Conservation (phyloP, 164 flowering plant species). For the Tinospora cordifolia region DNA sequence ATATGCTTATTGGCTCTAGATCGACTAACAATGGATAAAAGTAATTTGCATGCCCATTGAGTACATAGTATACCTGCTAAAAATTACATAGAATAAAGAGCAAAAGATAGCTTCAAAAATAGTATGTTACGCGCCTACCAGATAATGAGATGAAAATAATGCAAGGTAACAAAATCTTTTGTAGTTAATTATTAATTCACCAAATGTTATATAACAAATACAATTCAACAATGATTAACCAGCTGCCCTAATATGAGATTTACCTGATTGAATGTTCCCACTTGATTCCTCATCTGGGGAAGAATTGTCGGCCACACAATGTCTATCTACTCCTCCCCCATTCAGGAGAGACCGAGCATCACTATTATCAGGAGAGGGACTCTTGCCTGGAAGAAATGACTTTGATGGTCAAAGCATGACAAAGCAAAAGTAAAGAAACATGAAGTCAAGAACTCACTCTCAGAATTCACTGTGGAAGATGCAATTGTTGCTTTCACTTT, state of each 20-base stretch:
- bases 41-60: background rate
- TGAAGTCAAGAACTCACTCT: conserved; percentile 25
- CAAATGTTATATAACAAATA: background rate
- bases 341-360: conserved; percentile 15
- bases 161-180: background rate
- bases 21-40: background rate
- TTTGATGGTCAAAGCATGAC: background rate
- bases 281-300: conserved; percentile 40
- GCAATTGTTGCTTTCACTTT: conserved; percentile 20
- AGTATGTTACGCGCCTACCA: background rate
- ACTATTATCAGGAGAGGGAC: conserved; percentile 25
- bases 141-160: background rate
- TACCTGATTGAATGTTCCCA: conserved; percentile 50
- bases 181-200: background rate
- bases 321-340: conserved; percentile 24
- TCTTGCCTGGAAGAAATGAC: conserved; percentile 27
- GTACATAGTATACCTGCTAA: background rate
- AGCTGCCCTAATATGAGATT: background rate
- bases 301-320: conserved; percentile 25
- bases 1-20: background rate
- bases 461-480: conserved; percentile 31
- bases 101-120: background rate
- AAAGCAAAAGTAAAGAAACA: background rate
- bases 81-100: background rate
- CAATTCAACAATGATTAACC: background rate